phyloP scores from a whole-genome alignment of 1,284 basidiomycete species.

The Ganoderma lingzhi region DNA sequence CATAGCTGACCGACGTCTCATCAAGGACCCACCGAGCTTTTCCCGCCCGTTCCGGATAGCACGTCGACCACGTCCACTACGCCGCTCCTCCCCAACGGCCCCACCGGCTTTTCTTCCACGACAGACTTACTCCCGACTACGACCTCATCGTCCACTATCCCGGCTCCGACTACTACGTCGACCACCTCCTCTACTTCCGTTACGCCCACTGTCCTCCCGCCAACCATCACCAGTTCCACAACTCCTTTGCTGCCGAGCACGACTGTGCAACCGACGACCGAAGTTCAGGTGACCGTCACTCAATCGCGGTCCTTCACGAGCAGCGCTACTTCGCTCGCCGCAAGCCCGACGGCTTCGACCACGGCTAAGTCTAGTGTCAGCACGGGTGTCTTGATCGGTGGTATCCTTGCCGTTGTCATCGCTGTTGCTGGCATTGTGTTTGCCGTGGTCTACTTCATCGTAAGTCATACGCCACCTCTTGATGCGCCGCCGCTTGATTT shows the following conservation, averaged over 20 bases:
- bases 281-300: constrained; percentile 19
- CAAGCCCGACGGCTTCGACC: constrained; percentile 10
- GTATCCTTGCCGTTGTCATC: constrained; percentile 57
- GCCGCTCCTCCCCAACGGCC: not conserved
- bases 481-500: not conserved
- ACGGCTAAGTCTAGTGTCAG: constrained; percentile 17
- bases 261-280: constrained; percentile 7
- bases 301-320: not conserved
- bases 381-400: constrained; percentile 54
- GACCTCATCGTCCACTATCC: constrained; percentile 11
- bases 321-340: constrained; percentile 10
- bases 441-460: constrained; percentile 61
- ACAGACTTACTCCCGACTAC: not conserved
- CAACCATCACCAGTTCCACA: constrained; percentile 9
- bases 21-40: not conserved
- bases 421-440: constrained; percentile 58
- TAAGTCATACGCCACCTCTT: constrained; percentile 40
- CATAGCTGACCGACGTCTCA: not conserved
- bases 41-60: not conserved
- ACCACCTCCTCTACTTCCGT: constrained; percentile 11
- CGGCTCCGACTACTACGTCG: constrained; percentile 14
- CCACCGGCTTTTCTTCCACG: not conserved
- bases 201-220: constrained; percentile 14
- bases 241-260: constrained; percentile 4
- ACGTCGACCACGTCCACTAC: not conserved